Percentiles rank a stretch among this genome's conserved stretches.
These are phyloP conservation scores for Capronia coronata DNA, from an alignment of 2,329 filamentous ascomycete genomes.

Conservation along the genomic window DNA sequence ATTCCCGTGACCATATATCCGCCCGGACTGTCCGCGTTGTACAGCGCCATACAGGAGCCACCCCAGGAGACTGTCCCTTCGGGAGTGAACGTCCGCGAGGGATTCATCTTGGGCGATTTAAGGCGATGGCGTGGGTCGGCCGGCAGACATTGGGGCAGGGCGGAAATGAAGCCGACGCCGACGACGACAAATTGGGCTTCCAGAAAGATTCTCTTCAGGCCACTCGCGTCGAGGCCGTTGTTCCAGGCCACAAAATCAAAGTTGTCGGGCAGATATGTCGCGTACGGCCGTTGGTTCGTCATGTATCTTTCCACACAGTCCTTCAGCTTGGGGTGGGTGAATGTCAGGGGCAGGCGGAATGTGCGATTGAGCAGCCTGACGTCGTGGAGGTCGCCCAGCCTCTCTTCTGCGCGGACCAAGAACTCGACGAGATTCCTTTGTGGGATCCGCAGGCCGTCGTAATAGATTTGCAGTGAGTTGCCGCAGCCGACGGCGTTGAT, in stretches of 20 bases:
- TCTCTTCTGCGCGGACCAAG: too few species aligned
- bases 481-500: too few species aligned
- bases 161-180: constrained; percentile 47
- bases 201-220: constrained; percentile 47
- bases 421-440: too few species aligned
- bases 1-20: constrained; percentile 50
- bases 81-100: constrained; percentile 50
- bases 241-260: constrained; percentile 50
- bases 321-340: constrained; percentile 32
- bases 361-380: constrained; percentile 38
- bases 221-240: constrained; percentile 40
- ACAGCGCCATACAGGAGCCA: constrained; percentile 48
- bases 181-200: constrained; percentile 46
- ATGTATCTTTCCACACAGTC: constrained; percentile 54
- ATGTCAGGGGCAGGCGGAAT: constrained; percentile 40
- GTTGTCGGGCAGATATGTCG: constrained; percentile 57
- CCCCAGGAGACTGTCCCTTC: constrained; percentile 51
- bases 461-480: too few species aligned
- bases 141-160: not conserved
- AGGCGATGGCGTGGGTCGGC: not conserved
- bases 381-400: too few species aligned
- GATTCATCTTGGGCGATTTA: constrained; percentile 34
- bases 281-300: constrained; percentile 53
- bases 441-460: too few species aligned
- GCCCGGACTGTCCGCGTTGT: constrained; percentile 51